Evolutionary conservation across 148 eudicot genomes (phyloP).

Genomic region (Camellia granthamiana): DNA sequence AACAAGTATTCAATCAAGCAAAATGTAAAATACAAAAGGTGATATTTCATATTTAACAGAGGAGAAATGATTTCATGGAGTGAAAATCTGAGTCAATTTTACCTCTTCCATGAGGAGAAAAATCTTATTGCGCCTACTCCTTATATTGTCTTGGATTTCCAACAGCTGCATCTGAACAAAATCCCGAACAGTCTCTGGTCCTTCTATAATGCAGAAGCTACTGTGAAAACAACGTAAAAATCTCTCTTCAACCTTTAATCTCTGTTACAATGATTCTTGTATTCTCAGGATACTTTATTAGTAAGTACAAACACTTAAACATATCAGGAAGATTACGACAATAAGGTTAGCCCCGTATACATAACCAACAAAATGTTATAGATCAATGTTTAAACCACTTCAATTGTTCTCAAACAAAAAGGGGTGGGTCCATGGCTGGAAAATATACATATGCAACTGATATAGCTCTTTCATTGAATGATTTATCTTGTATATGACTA

Average conservation of each 20-base stretch:
- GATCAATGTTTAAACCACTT: background rate
- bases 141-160: slow-evolving; percentile 83
- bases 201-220: slow-evolving; percentile 92
- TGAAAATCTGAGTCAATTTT: background rate
- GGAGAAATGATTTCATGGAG: background rate
- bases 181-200: slow-evolving; percentile 92
- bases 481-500: background rate
- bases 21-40: background rate
- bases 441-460: background rate
- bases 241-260: background rate
- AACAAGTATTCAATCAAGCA: background rate
- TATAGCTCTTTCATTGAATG: background rate
- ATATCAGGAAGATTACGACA: background rate
- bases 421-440: background rate
- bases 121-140: slow-evolving; percentile 87
- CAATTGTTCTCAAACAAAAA: background rate
- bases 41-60: background rate
- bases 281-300: background rate
- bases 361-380: background rate
- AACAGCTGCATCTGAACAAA: slow-evolving; percentile 73
- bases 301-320: background rate
- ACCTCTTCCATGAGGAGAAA: slow-evolving; percentile 99
- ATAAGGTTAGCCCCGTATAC: background rate
- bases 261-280: background rate
- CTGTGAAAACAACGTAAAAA: slow-evolving; percentile 28